Conservation (phyloP, 78 protist genomes). For the Emiliania huxleyi region DNA sequence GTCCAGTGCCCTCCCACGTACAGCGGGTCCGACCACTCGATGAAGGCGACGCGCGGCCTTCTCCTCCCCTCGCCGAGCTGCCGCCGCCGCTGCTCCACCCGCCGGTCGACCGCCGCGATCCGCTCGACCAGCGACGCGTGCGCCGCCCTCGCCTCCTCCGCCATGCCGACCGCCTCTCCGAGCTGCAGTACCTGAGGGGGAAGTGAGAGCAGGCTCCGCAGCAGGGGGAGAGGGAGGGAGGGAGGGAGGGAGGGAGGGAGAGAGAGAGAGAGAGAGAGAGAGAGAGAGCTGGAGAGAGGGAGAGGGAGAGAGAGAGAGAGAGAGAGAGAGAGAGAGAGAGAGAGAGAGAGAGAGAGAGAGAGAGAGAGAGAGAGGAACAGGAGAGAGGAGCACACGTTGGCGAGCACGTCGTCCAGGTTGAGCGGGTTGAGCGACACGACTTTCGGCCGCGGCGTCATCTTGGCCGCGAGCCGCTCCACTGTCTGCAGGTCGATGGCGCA, state of each 20-base stretch:
- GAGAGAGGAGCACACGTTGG: no score
- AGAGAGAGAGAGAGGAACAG: no score
- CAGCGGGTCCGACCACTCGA: conserved; percentile 56
- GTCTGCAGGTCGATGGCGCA: conserved; percentile 46
- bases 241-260: no score
- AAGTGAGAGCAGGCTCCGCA: no score
- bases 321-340: no score
- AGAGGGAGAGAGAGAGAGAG: no score
- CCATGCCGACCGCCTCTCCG: conserved; percentile 46
- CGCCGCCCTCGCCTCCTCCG: conserved; percentile 1
- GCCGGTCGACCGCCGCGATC: neutral
- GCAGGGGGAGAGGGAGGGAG: no score
- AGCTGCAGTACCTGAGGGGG: no score
- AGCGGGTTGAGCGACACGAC: conserved; percentile 47
- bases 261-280: no score
- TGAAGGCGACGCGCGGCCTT: conserved; percentile 47
- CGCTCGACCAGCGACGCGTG: neutral
- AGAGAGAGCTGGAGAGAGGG: no score
- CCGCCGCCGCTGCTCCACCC: neutral
- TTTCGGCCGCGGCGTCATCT: neutral
- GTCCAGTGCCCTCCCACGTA: conserved; percentile 66
- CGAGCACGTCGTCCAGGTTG: conserved; percentile 43
- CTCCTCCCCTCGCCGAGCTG: no score
- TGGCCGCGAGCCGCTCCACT: conserved; percentile 23
- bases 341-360: no score